Evolutionary conservation across 805 yeast species (phyloP), one percentile per base, ranked within the genome.

Genomic region (Schwanniomyces polymorphus): DNA sequence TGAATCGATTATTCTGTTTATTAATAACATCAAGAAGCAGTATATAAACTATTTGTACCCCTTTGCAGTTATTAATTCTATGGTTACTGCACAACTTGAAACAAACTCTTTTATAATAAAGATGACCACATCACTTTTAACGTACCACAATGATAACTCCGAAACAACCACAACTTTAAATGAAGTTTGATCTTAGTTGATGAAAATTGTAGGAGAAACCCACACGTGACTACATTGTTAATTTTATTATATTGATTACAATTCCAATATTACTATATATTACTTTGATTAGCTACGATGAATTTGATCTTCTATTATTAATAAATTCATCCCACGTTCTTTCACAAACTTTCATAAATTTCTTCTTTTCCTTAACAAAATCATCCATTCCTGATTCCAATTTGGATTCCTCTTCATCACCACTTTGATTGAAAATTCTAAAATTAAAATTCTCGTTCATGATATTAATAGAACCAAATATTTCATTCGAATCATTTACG

Each of bases 311-410:
- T 41, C 47, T 48, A 37, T 41, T 47, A 16, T 51, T 50, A 16
- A 65, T 57, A 53, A 67, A 70, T 52, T 68, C 65, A 47, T 72
- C 74, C 78, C 78, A 73, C 35, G 71, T 67, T 17, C 75, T 71
- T 48, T 68, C 75, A 52, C 78, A 73, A 28, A 73, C 65, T 52
- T 69, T 67, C 53, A 73, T 48, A 50, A 72, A 73, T 54, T 70
- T 71, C 38, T 64, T 65, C 61, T 68, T 69, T 41, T 68, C 70
- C 43, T 49, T 48, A 21, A 59, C 53, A 28, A 59, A 44, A 54
- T 41, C 39, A 18, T 39, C 35, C 2, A 8, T 14, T 27, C 18
- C 29, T 2, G 37, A 27, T 28, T 23, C 31, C 16, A n/a, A 3
- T 23, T 14, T 12, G 2, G 41, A n/a, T 6, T 27, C 33, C 4